Conservation (phyloP, 805 yeast species). For the Lachancea thermotolerans region DNA sequence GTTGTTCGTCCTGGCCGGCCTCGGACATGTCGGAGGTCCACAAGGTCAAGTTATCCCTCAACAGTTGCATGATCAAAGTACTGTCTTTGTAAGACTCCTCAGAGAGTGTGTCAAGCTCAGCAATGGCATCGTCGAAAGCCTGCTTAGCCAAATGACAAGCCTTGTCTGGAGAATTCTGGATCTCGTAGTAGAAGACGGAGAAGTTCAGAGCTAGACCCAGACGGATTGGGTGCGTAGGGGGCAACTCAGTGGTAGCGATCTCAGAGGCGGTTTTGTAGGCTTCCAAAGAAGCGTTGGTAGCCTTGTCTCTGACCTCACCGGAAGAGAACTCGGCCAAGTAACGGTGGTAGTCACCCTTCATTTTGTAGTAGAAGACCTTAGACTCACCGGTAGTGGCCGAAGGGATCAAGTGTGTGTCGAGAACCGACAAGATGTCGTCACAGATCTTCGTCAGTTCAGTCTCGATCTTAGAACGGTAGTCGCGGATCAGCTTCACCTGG, state of each 20-base stretch:
- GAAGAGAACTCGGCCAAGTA: conserved; percentile 95
- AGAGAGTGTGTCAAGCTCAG: conserved; percentile 93
- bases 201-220: conserved; percentile 96
- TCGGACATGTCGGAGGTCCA: conserved; percentile 95
- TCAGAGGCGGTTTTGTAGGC: conserved; percentile 95
- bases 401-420: conserved; percentile 85
- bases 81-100: conserved; percentile 99
- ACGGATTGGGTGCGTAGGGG: conserved; percentile 98
- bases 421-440: conserved; percentile 84
- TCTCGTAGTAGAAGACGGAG: conserved; percentile 97
- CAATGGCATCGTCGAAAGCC: conserved; percentile 98
- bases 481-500: conserved; percentile 85
- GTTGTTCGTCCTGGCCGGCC: conserved; percentile 55
- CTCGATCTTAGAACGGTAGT: conserved; percentile 92
- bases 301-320: conserved; percentile 84
- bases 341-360: conserved; percentile 99
- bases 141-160: conserved; percentile 99
- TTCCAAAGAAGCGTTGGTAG: conserved; percentile 87
- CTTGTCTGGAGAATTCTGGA: conserved; percentile 95
- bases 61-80: conserved; percentile 96
- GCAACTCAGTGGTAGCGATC: conserved; percentile 92
- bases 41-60: conserved; percentile 95
- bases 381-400: conserved; percentile 96
- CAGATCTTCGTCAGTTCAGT: conserved; percentile 86
- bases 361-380: conserved; percentile 95